phyloP scores from a whole-genome alignment of 257 asterid genomes.

The Solanum rostratum region DNA sequence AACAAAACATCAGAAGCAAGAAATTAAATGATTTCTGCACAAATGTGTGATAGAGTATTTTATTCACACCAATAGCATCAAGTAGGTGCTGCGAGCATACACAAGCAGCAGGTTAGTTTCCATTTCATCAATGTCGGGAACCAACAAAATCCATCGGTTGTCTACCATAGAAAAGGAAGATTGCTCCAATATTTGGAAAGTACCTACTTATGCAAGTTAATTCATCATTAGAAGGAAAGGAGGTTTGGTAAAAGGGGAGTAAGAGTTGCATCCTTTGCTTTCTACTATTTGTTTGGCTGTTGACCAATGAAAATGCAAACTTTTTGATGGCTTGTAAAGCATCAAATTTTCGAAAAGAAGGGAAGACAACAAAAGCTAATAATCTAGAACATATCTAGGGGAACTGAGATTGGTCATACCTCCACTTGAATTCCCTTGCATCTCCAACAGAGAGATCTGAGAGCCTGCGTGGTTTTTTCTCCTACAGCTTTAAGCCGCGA shows the following conservation, averaged over 20 bases:
- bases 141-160: not conserved
- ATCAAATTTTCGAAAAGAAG: not conserved
- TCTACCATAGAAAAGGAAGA: not conserved
- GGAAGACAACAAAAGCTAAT: not conserved
- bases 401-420: conserved; percentile 29
- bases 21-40: not conserved
- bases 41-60: not conserved
- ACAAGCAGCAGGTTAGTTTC: not conserved
- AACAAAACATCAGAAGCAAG: not conserved
- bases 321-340: not conserved
- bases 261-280: not conserved
- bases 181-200: not conserved
- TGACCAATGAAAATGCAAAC: not conserved
- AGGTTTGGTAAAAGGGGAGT: not conserved
- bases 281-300: not conserved
- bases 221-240: not conserved
- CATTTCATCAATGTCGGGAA: not conserved
- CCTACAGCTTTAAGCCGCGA: conserved; percentile 86
- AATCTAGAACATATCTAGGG: not conserved
- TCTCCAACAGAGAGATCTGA: conserved; percentile 92
- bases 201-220: not conserved
- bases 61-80: not conserved
- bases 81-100: not conserved
- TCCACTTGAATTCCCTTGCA: conserved; percentile 90
- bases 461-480: conserved; percentile 86